Conservation (phyloP, 2,329 filamentous ascomycete genomes). For the Alternaria sp. region DNA sequence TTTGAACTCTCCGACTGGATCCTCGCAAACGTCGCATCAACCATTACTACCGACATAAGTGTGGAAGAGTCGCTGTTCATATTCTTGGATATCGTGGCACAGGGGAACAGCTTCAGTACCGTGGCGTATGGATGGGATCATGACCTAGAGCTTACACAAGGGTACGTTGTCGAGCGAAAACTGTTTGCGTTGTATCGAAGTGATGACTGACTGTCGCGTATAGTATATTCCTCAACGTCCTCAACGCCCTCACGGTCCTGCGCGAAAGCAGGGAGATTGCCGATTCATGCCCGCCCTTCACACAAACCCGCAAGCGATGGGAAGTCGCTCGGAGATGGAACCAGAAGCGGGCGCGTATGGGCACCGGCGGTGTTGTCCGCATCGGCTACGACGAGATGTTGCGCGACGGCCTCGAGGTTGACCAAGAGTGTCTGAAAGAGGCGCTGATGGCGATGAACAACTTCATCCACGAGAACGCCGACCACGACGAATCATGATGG, state of each 20-base stretch:
- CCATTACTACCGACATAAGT: constrained; percentile 39
- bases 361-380: constrained; percentile 34
- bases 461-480: constrained; percentile 46
- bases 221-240: constrained; percentile 45
- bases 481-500: constrained; percentile 32
- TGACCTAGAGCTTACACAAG: constrained; percentile 44
- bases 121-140: constrained; percentile 45
- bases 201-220: constrained; percentile 16
- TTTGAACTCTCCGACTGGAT: constrained; percentile 49
- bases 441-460: constrained; percentile 46
- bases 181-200: background rate
- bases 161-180: constrained; percentile 28
- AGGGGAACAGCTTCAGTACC: constrained; percentile 43
- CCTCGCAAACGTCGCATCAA: constrained; percentile 40
- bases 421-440: constrained; percentile 39
- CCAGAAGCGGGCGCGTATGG: constrained; percentile 36
- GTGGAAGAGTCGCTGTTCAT: constrained; percentile 48
- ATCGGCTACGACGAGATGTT: constrained; percentile 43
- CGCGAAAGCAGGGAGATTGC: constrained; percentile 41
- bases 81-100: constrained; percentile 47
- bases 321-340: constrained; percentile 39
- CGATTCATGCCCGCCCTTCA: constrained; percentile 41
- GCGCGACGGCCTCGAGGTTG: constrained; percentile 42
- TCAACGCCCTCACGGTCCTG: constrained; percentile 42
- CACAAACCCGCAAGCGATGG: constrained; percentile 40